Base-by-base conservation (phyloP, 78 protist genomes). In the Isochrysis galbana region DNA sequence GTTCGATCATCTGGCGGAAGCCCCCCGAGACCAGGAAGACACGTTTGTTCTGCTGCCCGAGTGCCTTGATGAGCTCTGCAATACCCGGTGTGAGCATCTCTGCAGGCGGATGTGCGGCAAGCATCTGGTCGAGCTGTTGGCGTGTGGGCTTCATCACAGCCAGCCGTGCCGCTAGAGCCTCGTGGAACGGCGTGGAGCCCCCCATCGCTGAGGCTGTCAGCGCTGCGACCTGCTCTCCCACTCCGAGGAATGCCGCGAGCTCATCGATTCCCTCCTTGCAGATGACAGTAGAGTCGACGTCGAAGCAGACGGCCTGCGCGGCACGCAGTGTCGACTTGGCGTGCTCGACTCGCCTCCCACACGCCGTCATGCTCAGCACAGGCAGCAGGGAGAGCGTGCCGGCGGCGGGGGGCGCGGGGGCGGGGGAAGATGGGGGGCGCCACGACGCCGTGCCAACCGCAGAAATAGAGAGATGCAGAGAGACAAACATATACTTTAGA, bases 11-110 rank as follows among this genome's bases (percentile, higher is more conserved):
- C 67, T 92, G 92, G 14, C 94, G 84, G 90, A 94, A 92, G 41
- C 96, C 96, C 22, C 94, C 96, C 2, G 94, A 86, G 47, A 94
- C 90, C 10, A 94, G 69, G 72, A 23, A 92, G 69, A 94, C 96
- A 22, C 5, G 55, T 51, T 38, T 38, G 89, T 55, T 67, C 36
- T 0, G 0, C 1, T 2, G 0, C 19, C n/a, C 42, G n/a, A 91
- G 87, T 32, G 39, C 39, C 34, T 0, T 21, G 51, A 91, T 80
- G 3, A 91, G 87, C 32, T 42, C 61, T 7, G 36, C 42, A 36
- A 91, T 22, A 48, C 93, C 93, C 39, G 67, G 93, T 21, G 69
- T 38, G 32, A 74, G 77, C 93, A 39, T 17, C 26, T 10, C 44
- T 23, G 14, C 84, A 5, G 84, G 86, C 3, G 47, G 86, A 7